phyloP scores from a whole-genome alignment of 768 basidiomycete species.

The Lentinula edodes region DNA sequence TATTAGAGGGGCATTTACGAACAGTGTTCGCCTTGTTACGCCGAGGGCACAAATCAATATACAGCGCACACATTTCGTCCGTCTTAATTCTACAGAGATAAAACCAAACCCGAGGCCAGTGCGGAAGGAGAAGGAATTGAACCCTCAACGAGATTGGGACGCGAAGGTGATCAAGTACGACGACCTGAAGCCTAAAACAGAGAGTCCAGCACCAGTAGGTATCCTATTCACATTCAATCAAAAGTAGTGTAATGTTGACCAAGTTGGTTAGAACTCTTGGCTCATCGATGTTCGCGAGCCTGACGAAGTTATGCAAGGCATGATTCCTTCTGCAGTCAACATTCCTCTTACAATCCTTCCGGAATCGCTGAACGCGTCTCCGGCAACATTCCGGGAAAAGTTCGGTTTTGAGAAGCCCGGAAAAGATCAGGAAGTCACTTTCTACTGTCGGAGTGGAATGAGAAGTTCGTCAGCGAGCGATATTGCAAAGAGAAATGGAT shows the following conservation, averaged over 20 bases:
- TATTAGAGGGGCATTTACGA: neutral
- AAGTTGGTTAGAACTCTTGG: conserved; percentile 49
- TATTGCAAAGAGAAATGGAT: conserved; percentile 77
- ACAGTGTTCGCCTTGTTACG: neutral
- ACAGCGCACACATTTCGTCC: neutral
- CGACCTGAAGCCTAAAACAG: conserved; percentile 73
- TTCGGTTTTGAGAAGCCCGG: conserved; percentile 74
- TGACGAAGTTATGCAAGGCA: conserved; percentile 85
- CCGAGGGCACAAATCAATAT: neutral
- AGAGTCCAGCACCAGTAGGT: conserved; percentile 63
- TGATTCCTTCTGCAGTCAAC: conserved; percentile 90
- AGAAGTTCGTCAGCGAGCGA: conserved; percentile 80
- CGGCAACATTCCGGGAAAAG: conserved; percentile 52
- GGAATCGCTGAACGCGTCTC: conserved; percentile 52
- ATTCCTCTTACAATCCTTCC: conserved; percentile 78
- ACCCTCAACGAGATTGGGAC: conserved; percentile 66
- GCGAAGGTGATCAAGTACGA: conserved; percentile 70
- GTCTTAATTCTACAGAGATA: conserved; percentile 15
- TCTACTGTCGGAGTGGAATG: conserved; percentile 89
- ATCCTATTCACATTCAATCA: neutral
- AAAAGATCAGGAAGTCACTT: conserved; percentile 69
- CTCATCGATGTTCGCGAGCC: conserved; percentile 92
- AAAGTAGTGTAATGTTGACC: conserved; percentile 2
- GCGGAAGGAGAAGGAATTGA: conserved; percentile 26
- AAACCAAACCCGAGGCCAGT: conserved; percentile 17